These are phyloP conservation scores for Prinsepia uniflora DNA, from an alignment of 306 rosid genomes.

Conservation along the genomic window DNA sequence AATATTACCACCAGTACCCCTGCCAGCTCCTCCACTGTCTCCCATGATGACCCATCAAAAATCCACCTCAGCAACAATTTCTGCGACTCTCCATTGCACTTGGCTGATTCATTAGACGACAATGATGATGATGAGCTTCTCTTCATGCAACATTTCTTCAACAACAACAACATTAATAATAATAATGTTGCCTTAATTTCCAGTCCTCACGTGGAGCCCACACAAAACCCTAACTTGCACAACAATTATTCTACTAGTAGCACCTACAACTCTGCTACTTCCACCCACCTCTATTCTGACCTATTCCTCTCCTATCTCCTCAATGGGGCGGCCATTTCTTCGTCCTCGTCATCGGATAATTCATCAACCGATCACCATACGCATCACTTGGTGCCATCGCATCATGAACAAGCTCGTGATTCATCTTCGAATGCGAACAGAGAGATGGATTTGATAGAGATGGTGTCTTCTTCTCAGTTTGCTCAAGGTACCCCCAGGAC, in stretches of 20 bases:
- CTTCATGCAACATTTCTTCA: slow-evolving; percentile 58
- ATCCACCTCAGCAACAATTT: slow-evolving; percentile 8
- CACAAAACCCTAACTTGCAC: slow-evolving; percentile 11
- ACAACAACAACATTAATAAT: background rate
- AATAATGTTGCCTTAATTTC: background rate
- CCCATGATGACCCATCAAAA: slow-evolving; percentile 2
- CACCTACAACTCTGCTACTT: background rate
- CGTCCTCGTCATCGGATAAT: background rate
- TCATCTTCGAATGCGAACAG: slow-evolving; percentile 22
- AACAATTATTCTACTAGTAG: background rate
- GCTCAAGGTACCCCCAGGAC: background rate
- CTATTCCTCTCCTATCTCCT: slow-evolving; percentile 47
- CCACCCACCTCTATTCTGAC: slow-evolving; percentile 40
- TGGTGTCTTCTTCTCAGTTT: slow-evolving; percentile 40
- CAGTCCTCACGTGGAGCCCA: background rate
- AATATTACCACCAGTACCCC: background rate
- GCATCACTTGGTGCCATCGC: background rate
- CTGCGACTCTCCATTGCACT: slow-evolving; percentile 22
- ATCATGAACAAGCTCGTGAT: slow-evolving; percentile 10
- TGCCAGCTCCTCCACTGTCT: slow-evolving; percentile 15
- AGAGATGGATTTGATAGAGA: slow-evolving; percentile 69
- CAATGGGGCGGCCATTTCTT: slow-evolving; percentile 40
- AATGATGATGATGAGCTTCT: slow-evolving; percentile 66
- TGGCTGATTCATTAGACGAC: slow-evolving; percentile 6
- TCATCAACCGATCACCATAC: slow-evolving; percentile 18